Conservation (phyloP, 1,284 basidiomycete genomes). For the Waitea zeae region DNA sequence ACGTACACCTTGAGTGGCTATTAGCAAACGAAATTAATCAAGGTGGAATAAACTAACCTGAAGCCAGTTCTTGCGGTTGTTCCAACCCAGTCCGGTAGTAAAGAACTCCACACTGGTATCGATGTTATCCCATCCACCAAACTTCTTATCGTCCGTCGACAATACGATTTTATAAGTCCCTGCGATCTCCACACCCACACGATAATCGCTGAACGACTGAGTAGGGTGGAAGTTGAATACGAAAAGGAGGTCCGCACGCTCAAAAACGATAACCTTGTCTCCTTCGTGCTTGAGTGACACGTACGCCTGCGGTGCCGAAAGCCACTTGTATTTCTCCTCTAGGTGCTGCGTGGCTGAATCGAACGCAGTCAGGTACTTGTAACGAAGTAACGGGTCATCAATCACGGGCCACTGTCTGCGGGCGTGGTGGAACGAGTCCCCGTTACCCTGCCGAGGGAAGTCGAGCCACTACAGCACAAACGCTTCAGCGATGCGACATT, state of each 20-base stretch:
- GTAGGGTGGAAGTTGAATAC: constrained; percentile 94
- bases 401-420: constrained; percentile 92
- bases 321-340: constrained; percentile 73
- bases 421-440: constrained; percentile 90
- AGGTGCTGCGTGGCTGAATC: constrained; percentile 87
- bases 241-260: constrained; percentile 85
- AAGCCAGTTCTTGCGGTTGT: constrained; percentile 74
- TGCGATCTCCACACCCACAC: constrained; percentile 76
- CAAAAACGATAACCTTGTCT: constrained; percentile 89
- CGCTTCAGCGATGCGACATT: neutral
- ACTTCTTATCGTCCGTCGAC: constrained; percentile 72
- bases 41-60: constrained; percentile 34
- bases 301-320: constrained; percentile 75
- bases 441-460: constrained; percentile 91
- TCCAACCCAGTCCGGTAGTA: constrained; percentile 86
- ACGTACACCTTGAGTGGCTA: neutral
- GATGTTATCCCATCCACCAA: constrained; percentile 82
- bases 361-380: constrained; percentile 87
- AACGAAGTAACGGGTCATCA: constrained; percentile 74
- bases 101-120: constrained; percentile 48
- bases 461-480: constrained; percentile 73
- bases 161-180: constrained; percentile 81
- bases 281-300: constrained; percentile 86
- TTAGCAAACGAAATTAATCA: neutral
- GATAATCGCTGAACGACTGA: constrained; percentile 83